Evolutionary conservation across 306 rosid genomes (phyloP).

Genomic region (Cucumis cinereus): DNA sequence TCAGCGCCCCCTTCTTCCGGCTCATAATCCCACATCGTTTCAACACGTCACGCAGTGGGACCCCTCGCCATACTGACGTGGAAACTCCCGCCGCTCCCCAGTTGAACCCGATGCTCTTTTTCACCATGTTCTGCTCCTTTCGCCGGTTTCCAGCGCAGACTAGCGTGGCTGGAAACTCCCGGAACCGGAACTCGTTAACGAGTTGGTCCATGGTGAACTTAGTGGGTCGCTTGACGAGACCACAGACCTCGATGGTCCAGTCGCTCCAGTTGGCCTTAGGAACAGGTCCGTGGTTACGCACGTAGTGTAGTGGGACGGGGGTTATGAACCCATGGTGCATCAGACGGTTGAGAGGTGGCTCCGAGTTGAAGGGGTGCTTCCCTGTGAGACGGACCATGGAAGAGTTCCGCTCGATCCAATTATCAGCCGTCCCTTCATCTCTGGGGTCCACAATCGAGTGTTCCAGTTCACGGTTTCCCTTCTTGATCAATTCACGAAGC

Average conservation of each 20-base stretch:
- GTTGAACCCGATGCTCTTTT: slow-evolving; percentile 59
- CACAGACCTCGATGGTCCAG: slow-evolving; percentile 59
- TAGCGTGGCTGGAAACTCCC: slow-evolving; percentile 43
- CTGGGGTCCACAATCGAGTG: slow-evolving; percentile 38
- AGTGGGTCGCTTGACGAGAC: slow-evolving; percentile 42
- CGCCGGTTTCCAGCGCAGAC: slow-evolving; percentile 75
- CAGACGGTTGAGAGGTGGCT: neutral
- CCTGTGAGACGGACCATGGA: neutral
- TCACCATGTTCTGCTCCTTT: slow-evolving; percentile 75
- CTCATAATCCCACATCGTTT: slow-evolving; percentile 41
- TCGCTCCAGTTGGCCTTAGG: neutral
- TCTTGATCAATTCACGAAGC: slow-evolving; percentile 14
- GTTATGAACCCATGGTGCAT: neutral
- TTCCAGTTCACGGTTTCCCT: slow-evolving; percentile 33
- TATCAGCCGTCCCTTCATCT: neutral
- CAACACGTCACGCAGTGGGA: slow-evolving; percentile 31
- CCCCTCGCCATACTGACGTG: slow-evolving; percentile 72
- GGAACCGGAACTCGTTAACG: slow-evolving; percentile 25
- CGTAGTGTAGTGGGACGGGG: neutral
- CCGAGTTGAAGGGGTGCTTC: neutral
- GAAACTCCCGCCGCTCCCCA: slow-evolving; percentile 71
- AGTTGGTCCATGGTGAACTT: slow-evolving; percentile 57
- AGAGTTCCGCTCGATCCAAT: neutral
- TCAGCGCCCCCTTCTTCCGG: slow-evolving; percentile 34
- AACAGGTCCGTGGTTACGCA: neutral